A percentile compares a stretch with the other conserved stretches of the same genome.
Conservation (phyloP, 2,329 filamentous ascomycete genomes). For the Blastomyces silverae region DNA sequence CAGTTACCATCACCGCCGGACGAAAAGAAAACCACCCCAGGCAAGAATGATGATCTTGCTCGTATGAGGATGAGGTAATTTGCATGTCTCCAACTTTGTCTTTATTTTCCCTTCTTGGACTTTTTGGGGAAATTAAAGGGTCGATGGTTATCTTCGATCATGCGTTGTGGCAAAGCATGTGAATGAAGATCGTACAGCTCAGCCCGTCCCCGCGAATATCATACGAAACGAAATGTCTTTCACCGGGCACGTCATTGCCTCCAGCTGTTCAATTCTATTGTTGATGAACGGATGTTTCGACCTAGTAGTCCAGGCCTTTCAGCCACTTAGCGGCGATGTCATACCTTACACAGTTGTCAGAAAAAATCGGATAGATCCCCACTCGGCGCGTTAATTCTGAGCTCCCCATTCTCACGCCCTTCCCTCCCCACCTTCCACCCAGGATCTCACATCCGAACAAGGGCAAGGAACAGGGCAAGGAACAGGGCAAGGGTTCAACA, state of each 20-base stretch:
- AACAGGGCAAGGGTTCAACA: neutral
- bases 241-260: neutral
- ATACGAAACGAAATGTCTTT: neutral
- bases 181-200: neutral
- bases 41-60: neutral
- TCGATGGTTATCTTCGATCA: neutral
- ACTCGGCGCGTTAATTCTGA: neutral
- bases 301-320: neutral
- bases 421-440: neutral
- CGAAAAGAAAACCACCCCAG: neutral
- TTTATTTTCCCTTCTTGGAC: neutral
- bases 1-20: neutral
- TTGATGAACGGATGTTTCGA: neutral
- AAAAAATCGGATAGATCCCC: neutral
- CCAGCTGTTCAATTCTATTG: neutral
- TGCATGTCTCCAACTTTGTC: neutral
- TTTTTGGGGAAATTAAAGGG: neutral
- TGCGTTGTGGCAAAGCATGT: neutral
- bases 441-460: neutral
- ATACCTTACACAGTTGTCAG: neutral
- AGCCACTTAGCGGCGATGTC: neutral
- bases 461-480: too few species aligned
- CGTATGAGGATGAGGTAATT: neutral
- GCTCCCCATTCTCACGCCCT: neutral
- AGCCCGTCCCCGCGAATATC: neutral